Conservation (phyloP, 306 rosid genomes). For the Cicer cuneatum region DNA sequence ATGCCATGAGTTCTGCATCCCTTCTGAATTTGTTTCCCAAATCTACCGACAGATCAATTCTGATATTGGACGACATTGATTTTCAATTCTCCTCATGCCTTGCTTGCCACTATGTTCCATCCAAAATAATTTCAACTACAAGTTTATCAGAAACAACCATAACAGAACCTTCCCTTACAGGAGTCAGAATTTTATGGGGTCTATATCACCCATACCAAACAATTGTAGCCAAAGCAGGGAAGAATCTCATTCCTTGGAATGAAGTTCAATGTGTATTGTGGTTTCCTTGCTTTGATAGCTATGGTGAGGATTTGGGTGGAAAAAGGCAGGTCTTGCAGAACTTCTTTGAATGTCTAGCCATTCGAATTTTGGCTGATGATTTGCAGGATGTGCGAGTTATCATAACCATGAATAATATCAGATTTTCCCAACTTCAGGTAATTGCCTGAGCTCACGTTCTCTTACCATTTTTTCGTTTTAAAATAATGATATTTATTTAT, state of each 20-base stretch:
- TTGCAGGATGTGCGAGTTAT: constrained; percentile 60
- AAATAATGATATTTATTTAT: background rate
- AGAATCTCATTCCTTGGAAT: constrained; percentile 67
- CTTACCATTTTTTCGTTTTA: constrained; percentile 4
- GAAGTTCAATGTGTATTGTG: constrained; percentile 68
- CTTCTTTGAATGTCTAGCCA: constrained; percentile 70
- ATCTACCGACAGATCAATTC: constrained; percentile 58
- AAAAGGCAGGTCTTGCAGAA: constrained; percentile 56
- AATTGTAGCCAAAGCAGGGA: constrained; percentile 63
- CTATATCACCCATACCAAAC: constrained; percentile 69
- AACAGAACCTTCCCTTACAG: constrained; percentile 54
- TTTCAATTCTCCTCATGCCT: constrained; percentile 60
- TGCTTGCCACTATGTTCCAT: constrained; percentile 57
- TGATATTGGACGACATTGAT: constrained; percentile 71
- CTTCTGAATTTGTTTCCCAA: constrained; percentile 60
- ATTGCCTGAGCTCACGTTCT: constrained; percentile 14
- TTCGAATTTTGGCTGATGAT: constrained; percentile 69
- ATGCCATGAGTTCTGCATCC: constrained; percentile 45
- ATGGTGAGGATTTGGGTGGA: constrained; percentile 53
- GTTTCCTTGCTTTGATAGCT: constrained; percentile 70
- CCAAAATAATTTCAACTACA: constrained; percentile 73
- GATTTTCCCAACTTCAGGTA: constrained; percentile 88
- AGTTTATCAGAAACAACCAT: constrained; percentile 55
- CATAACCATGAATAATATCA: constrained; percentile 77
- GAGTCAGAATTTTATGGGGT: constrained; percentile 70